phyloP scores from a whole-genome alignment of 805 yeast genomes.

The Candida jianshihensis region DNA sequence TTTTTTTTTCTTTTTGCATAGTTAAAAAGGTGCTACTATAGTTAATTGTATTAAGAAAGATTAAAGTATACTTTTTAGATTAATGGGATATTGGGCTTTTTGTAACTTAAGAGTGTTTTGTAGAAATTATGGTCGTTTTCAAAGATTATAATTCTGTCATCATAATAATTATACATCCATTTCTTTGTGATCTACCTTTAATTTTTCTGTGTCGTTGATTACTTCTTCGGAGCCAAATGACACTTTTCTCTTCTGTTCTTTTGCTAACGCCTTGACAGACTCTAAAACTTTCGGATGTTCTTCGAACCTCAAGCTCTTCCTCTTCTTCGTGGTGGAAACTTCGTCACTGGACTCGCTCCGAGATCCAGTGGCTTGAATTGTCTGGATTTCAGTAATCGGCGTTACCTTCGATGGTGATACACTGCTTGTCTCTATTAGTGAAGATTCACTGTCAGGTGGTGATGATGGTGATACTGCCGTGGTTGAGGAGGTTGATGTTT shows the following conservation, averaged over 20 bases:
- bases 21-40: no score
- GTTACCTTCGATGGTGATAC: slow-evolving; percentile 5
- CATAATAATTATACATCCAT: background rate
- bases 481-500: slow-evolving; percentile 4
- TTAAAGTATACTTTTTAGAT: slow-evolving; percentile 9
- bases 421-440: background rate
- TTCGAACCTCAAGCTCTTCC: slow-evolving; percentile 40
- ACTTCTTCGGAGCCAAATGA: slow-evolving; percentile 5
- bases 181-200: background rate
- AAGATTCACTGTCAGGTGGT: background rate
- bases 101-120: background rate
- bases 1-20: slow-evolving; percentile 1
- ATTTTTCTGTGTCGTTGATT: slow-evolving; percentile 1
- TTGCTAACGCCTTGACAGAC: slow-evolving; percentile 15
- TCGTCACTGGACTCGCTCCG: slow-evolving; percentile 5
- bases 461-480: slow-evolving; percentile 2
- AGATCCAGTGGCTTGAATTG: slow-evolving; percentile 18
- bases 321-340: slow-evolving; percentile 20
- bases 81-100: slow-evolving; percentile 13
- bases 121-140: no score
- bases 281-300: slow-evolving; percentile 27
- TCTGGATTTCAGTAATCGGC: slow-evolving; percentile 16
- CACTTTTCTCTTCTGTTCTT: slow-evolving; percentile 9
- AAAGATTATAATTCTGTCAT: background rate
- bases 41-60: no score